Base-by-base conservation (phyloP, 345 rosid species). In the Barbarea vulgaris region DNA sequence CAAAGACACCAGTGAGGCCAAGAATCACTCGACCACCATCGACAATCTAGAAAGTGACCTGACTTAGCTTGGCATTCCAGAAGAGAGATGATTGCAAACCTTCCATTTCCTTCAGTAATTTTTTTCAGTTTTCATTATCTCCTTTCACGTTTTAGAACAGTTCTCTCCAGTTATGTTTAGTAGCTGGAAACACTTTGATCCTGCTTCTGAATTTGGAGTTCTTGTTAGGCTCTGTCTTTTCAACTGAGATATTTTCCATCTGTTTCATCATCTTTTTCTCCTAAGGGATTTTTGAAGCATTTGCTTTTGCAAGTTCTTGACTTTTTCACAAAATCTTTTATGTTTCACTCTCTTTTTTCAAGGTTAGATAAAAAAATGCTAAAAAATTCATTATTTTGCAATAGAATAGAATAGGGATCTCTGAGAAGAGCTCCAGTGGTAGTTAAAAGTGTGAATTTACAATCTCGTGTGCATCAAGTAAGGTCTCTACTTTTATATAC, bases 1-100 rank as follows among this genome's bases (percentile, higher is more conserved):
- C 94, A 39, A 90, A 90, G 83, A 93, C 96, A 57, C 96, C 91
- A 1, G 94, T 90, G 73, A 84, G 94, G 88, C 89, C 97, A 2
- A 87, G 87, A 62, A 81, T 87, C 69, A 68, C 87, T 76, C 84
- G 81, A 69, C 83, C 87, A 7, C 48, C 83, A 64, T 57, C 50
- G 21, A 53, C 58, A 39, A 76, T 72, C 41, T 68, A 46, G 71
- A 34, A 51, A 59, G 70, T 67, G 68, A 70, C 76, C 50, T 64
- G 61, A 79, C 79, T 83, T 83, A 77, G 70, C 36, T 71, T 71
- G 67, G 71, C 53, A 61, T 73, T 69, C 77, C 76, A 83, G 76
- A 75, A 77, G 75, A 81, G 68, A 79, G 77, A 82, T 69, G 81
- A 63, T 42, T 81, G 79, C 77, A 77, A 72, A 80, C 83, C 30